A percentile compares a stretch with the other conserved stretches of the same genome.
phyloP scores from a whole-genome alignment of 345 rosid species.

The Citrus inodora region DNA sequence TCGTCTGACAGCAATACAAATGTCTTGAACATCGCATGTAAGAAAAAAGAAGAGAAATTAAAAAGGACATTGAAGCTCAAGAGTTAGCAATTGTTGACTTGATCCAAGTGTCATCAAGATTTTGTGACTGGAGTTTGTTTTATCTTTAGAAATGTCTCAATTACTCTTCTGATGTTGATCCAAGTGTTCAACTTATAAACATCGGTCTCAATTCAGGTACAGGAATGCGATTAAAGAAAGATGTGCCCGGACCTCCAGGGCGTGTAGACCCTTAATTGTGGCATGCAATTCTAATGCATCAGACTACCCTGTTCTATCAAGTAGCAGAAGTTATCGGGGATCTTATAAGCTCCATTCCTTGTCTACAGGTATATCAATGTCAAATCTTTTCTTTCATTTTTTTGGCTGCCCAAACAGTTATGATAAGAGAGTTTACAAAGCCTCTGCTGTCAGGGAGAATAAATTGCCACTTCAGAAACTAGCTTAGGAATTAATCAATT shows the following conservation, averaged over 20 bases:
- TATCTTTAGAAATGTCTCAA: neutral
- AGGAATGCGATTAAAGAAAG: conserved; percentile 4
- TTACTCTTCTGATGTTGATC: neutral
- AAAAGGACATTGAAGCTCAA: neutral
- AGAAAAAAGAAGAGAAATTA: neutral
- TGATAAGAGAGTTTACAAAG: neutral
- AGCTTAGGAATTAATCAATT: neutral
- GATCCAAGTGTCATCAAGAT: neutral
- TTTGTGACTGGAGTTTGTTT: neutral
- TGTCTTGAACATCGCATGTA: neutral
- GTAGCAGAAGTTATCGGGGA: neutral
- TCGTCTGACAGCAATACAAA: no score
- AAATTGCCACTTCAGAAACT: neutral
- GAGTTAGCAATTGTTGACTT: no score
- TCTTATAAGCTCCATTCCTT: conserved; percentile 1
- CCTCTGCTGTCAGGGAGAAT: neutral
- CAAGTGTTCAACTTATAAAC: neutral
- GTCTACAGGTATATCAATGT: conserved; percentile 16
- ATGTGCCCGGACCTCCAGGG: neutral
- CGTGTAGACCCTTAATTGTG: neutral
- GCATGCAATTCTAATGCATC: neutral
- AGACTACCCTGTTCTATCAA: neutral
- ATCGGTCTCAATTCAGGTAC: neutral
- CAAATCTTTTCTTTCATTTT: no score
- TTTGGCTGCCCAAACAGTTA: no score